Evolutionary conservation across 2,329 filamentous ascomycete species (phyloP).

Genomic region (Aspergillus proliferans): DNA sequence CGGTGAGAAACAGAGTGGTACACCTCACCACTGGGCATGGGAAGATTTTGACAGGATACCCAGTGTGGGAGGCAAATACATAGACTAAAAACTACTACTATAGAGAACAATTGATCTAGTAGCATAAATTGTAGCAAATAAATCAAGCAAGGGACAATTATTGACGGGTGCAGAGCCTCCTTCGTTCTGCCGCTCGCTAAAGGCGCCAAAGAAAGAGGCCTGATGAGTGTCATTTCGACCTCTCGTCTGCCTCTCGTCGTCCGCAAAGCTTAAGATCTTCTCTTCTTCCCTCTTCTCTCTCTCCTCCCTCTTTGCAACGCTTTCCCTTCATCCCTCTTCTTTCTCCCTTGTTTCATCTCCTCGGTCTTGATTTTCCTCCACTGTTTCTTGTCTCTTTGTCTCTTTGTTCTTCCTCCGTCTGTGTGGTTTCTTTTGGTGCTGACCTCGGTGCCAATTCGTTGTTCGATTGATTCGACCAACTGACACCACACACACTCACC

Average conservation of each 20-base stretch:
- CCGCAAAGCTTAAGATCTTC: constrained; percentile 8
- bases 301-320: constrained; percentile 5
- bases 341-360: constrained; percentile 5
- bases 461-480: background rate
- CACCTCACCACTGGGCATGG: constrained; percentile 1
- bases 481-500: too few relatives aligned
- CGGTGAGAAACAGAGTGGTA: constrained; percentile 12
- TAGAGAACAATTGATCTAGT: too few relatives aligned
- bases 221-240: background rate
- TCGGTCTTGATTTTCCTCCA: constrained; percentile 13
- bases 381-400: constrained; percentile 8
- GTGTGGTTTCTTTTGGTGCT: constrained; percentile 27
- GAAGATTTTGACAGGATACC: background rate
- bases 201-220: constrained; percentile 14
- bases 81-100: too few relatives aligned
- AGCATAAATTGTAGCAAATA: too few relatives aligned
- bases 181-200: constrained; percentile 24
- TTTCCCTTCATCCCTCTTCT: constrained; percentile 8
- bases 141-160: too few relatives aligned
- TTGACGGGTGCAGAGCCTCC: background rate
- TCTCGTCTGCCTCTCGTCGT: constrained; percentile 8
- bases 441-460: constrained; percentile 22
- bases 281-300: constrained; percentile 10
- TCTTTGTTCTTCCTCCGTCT: constrained; percentile 19
- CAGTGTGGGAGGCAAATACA: too few relatives aligned